A percentile compares a stretch with the other conserved stretches of the same genome.
These are phyloP conservation scores for Cryptococcus maquisensis DNA, from an alignment of 1,284 basidiomycete genomes.

Conservation along the genomic window DNA sequence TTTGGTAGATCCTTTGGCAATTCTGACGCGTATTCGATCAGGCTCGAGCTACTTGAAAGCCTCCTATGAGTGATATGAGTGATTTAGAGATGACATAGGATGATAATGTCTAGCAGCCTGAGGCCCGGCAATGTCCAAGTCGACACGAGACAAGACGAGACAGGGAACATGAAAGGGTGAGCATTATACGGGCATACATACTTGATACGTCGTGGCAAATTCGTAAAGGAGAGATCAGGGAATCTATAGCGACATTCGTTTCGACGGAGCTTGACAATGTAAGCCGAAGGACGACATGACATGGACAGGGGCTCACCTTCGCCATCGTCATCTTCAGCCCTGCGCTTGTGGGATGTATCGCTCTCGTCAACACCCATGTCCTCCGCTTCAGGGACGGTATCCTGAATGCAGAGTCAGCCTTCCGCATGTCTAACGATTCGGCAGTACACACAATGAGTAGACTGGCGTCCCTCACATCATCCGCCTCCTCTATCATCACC, in stretches of 20 bases:
- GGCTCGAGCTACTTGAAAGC: background rate
- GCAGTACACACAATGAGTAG: background rate
- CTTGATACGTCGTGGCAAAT: too few species aligned
- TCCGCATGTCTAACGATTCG: background rate
- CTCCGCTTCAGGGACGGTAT: background rate
- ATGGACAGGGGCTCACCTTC: background rate
- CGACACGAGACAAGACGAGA: too few species aligned
- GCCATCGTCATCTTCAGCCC: background rate
- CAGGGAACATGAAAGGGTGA: too few species aligned
- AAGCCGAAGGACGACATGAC: too few species aligned
- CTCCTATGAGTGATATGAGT: too few species aligned
- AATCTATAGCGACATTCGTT: too few species aligned
- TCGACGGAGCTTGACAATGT: too few species aligned
- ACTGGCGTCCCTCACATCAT: background rate
- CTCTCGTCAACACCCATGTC: background rate
- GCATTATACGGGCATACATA: too few species aligned
- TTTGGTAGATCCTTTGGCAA: background rate
- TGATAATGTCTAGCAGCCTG: too few species aligned
- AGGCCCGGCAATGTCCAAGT: too few species aligned
- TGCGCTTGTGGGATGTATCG: background rate
- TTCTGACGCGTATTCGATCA: background rate
- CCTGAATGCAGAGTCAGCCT: background rate
- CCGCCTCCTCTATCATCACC: background rate
- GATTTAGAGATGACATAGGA: too few species aligned
- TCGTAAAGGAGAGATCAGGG: too few species aligned